Conservation (phyloP, 495 filamentous ascomycete genomes). For the Aspergillus incahuasiensis region DNA sequence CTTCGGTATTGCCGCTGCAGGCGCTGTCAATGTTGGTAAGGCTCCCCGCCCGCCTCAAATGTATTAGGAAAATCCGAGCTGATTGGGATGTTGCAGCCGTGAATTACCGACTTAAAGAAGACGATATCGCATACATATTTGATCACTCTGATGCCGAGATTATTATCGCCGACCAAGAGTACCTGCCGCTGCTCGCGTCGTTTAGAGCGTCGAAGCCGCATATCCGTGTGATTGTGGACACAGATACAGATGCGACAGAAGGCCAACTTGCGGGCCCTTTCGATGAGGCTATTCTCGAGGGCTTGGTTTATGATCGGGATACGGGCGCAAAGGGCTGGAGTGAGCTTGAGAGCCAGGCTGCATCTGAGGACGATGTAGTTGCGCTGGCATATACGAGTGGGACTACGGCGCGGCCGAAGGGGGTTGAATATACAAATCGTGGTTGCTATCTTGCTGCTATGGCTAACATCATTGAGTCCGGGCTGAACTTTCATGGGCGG, state of each 20-base stretch:
- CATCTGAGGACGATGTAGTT: conserved; percentile 73
- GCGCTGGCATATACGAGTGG: conserved; percentile 91
- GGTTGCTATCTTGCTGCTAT: conserved; percentile 80
- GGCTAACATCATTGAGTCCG: conserved; percentile 83
- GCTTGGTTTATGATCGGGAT: conserved; percentile 61
- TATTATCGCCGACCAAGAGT: conserved; percentile 88
- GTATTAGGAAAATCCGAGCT: neutral
- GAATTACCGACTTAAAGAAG: conserved; percentile 85
- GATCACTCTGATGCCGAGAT: conserved; percentile 75
- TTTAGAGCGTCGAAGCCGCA: conserved; percentile 55
- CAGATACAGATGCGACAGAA: conserved; percentile 74
- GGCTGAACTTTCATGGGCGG: conserved; percentile 64
- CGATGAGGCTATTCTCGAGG: conserved; percentile 78
- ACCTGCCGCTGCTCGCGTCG: conserved; percentile 57
- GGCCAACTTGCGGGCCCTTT: conserved; percentile 75
- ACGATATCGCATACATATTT: conserved; percentile 90
- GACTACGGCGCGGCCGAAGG: conserved; percentile 88
- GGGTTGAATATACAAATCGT: conserved; percentile 87
- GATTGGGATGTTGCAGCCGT: conserved; percentile 42
- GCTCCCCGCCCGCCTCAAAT: neutral
- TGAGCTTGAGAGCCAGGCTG: conserved; percentile 61
- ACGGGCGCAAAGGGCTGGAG: conserved; percentile 68
- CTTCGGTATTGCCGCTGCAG: conserved; percentile 83
- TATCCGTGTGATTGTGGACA: conserved; percentile 72
- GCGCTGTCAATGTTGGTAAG: conserved; percentile 67